phyloP scores from a whole-genome alignment of 192 early-diverging fungal genomes.

The Coemansia brasiliensis region DNA sequence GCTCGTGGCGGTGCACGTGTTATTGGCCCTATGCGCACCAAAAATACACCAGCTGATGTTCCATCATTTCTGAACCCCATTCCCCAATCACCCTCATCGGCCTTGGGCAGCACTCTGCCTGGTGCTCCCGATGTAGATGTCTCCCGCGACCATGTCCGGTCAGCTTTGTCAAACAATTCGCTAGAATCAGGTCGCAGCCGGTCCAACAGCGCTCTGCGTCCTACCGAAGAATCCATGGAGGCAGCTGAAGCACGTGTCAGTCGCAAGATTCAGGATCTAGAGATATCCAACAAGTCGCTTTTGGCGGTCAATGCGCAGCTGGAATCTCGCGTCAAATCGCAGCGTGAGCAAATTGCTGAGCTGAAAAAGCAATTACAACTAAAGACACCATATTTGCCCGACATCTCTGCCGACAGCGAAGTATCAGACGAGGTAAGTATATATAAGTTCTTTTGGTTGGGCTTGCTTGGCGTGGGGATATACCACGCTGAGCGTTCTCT shows the following conservation, averaged over 20 bases:
- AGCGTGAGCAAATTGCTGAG: constrained; percentile 46
- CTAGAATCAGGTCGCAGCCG: constrained; percentile 36
- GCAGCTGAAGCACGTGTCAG: constrained; percentile 53
- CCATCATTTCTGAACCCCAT: constrained; percentile 51
- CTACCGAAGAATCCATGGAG: constrained; percentile 47
- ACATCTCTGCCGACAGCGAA: constrained; percentile 27
- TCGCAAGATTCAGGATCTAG: constrained; percentile 55
- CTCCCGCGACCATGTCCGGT: constrained; percentile 28
- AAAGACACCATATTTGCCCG: constrained; percentile 23
- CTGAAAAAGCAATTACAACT: constrained; percentile 49
- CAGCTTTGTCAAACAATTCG: constrained; percentile 46
- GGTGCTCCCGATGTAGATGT: background rate
- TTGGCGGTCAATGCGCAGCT: constrained; percentile 51
- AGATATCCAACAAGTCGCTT: constrained; percentile 55
- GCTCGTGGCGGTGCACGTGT: constrained; percentile 52
- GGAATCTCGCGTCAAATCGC: constrained; percentile 46
- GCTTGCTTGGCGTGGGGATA: too few relatives aligned
- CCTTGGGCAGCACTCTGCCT: constrained; percentile 26
- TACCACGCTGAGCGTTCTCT: background rate
- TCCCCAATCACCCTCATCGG: constrained; percentile 51
- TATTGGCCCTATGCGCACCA: constrained; percentile 50
- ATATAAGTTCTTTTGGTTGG: constrained; percentile 1
- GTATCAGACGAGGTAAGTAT: constrained; percentile 50
- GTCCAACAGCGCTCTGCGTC: constrained; percentile 38
- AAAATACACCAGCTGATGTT: constrained; percentile 12